These are phyloP conservation scores for Penicillium flavigenum DNA, from an alignment of 495 filamentous ascomycete genomes.

Conservation along the genomic window DNA sequence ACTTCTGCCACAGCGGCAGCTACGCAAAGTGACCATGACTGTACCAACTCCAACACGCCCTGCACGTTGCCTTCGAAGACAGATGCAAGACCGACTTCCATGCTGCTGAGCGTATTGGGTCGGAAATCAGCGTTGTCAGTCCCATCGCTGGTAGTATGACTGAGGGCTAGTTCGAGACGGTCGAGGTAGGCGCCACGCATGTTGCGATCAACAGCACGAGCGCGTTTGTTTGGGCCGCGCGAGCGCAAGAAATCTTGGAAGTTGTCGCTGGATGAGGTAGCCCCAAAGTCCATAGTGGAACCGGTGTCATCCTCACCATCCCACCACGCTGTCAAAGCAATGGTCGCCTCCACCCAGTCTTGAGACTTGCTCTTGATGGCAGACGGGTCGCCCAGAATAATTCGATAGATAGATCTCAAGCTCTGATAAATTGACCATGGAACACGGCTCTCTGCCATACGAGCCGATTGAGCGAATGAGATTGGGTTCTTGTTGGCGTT, in stretches of 20 bases:
- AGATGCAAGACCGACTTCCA: conserved; percentile 77
- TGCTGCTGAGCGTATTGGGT: conserved; percentile 65
- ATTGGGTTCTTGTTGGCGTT: conserved; percentile 31
- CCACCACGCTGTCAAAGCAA: conserved; percentile 85
- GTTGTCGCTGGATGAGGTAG: conserved; percentile 24
- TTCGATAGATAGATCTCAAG: conserved; percentile 69
- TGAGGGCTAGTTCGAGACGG: conserved; percentile 52
- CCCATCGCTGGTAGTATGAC: conserved; percentile 45
- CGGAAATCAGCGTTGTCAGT: conserved; percentile 54
- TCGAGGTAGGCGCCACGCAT: conserved; percentile 52
- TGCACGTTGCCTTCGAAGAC: conserved; percentile 75
- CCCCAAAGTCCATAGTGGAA: conserved; percentile 22
- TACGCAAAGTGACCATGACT: conserved; percentile 73
- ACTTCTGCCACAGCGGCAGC: conserved; percentile 77
- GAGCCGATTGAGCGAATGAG: conserved; percentile 60
- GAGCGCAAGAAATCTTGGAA: conserved; percentile 30
- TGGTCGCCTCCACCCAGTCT: conserved; percentile 85
- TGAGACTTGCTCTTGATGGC: conserved; percentile 68
- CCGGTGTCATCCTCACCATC: conserved; percentile 64
- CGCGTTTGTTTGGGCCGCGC: conserved; percentile 22
- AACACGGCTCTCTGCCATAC: conserved; percentile 76
- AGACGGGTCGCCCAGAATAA: conserved; percentile 66
- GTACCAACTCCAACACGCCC: conserved; percentile 68
- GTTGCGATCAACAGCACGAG: conserved; percentile 42
- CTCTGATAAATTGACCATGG: conserved; percentile 85